Evolutionary conservation across 768 basidiomycete species (phyloP).

Genomic region (Porphyrellus cyaneotinctus): DNA sequence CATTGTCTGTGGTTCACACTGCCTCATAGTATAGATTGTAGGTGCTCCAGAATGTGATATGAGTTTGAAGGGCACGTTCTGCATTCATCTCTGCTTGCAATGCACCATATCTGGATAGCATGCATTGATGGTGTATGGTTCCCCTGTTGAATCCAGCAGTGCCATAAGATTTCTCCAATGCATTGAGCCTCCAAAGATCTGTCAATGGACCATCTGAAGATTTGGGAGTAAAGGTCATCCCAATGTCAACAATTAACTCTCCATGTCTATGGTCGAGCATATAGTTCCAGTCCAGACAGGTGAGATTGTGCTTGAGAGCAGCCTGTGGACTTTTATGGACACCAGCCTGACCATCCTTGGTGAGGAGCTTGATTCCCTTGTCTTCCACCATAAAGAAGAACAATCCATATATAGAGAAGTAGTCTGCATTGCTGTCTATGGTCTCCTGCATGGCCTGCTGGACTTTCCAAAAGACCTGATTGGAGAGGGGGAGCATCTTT

Average conservation of each 20-base stretch:
- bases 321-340: no score
- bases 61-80: background rate
- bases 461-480: background rate
- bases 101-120: no score
- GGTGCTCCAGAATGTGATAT: slow-evolving; percentile 11
- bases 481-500: background rate
- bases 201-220: no score
- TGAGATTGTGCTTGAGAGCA: background rate
- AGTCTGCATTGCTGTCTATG: background rate
- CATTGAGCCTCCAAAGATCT: no score
- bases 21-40: slow-evolving; percentile 12
- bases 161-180: no score
- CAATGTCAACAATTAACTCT: background rate
- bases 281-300: background rate
- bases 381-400: background rate
- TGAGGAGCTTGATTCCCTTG: no score
- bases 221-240: no score
- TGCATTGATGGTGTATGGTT: no score
- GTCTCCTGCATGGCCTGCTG: background rate
- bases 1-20: no score
- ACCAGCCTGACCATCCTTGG: no score
- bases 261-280: background rate
- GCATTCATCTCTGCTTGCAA: background rate
- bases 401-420: background rate
- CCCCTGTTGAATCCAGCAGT: no score